These are phyloP conservation scores for Cenchrus americanus DNA, from an alignment of 176 grass and related monocot genomes.

Conservation along the genomic window DNA sequence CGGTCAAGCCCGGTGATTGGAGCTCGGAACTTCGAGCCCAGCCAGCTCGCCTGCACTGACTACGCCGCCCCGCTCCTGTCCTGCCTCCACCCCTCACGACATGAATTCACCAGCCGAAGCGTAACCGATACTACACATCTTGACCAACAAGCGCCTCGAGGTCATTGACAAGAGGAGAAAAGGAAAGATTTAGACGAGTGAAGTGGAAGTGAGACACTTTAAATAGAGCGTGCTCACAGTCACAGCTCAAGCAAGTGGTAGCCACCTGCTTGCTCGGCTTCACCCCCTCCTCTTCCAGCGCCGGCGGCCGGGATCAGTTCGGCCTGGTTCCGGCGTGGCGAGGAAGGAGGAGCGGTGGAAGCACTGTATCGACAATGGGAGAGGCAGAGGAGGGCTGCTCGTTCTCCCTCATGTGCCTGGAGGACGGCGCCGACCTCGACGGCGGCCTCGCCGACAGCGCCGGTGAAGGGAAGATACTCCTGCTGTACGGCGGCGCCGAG, in stretches of 20 bases:
- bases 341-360: not conserved
- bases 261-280: conserved; percentile 28
- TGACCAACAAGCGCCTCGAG: conserved; percentile 30
- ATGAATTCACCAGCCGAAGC: conserved; percentile 37
- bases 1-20: conserved; percentile 36
- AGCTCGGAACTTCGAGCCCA: conserved; percentile 18
- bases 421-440: conserved; percentile 60
- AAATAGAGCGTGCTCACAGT: conserved; percentile 10
- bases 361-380: conserved; percentile 12
- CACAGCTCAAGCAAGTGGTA: not conserved
- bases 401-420: conserved; percentile 81
- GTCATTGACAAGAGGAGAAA: not conserved
- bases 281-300: conserved; percentile 18
- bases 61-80: not conserved
- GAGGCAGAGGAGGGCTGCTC: conserved; percentile 50
- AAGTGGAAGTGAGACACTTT: not conserved
- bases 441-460: not conserved
- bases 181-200: not conserved
- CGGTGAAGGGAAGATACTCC: not conserved
- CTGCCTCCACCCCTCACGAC: conserved; percentile 2
- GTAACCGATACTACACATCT: conserved; percentile 20
- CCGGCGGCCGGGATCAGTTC: conserved; percentile 36
- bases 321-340: not conserved
- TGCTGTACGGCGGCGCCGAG: not conserved
- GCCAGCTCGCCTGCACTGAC: not conserved